Percentiles rank a stretch among this genome's conserved stretches.
phyloP scores from a whole-genome alignment of 2,329 filamentous ascomycete species.

The Berkeleyomyces rouxiae region DNA sequence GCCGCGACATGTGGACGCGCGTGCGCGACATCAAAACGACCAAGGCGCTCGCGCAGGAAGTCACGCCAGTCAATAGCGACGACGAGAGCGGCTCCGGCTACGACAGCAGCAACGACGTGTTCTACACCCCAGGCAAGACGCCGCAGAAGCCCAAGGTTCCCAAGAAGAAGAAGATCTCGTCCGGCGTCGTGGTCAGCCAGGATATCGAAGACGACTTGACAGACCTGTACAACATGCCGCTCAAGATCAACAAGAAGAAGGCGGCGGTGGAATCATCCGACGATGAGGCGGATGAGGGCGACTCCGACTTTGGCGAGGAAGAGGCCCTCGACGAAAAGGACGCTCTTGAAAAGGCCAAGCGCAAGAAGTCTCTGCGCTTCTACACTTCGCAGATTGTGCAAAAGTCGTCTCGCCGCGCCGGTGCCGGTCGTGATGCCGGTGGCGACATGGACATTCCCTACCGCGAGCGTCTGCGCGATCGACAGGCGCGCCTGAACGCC shows the following conservation, averaged over 20 bases:
- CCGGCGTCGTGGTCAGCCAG: slow-evolving; percentile 34
- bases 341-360: slow-evolving; percentile 70
- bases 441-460: slow-evolving; percentile 76
- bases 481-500: slow-evolving; percentile 71
- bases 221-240: slow-evolving; percentile 47
- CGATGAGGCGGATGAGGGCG: slow-evolving; percentile 36
- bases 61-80: slow-evolving; percentile 20
- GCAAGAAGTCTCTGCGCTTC: slow-evolving; percentile 87
- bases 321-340: slow-evolving; percentile 59
- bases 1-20: slow-evolving; percentile 62
- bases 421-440: slow-evolving; percentile 54
- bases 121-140: slow-evolving; percentile 16
- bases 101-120: slow-evolving; percentile 18
- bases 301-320: slow-evolving; percentile 91
- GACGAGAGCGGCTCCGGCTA: slow-evolving; percentile 20
- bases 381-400: slow-evolving; percentile 97
- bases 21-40: slow-evolving; percentile 47
- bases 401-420: slow-evolving; percentile 72
- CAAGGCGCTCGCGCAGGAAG: slow-evolving; percentile 18
- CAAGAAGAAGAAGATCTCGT: slow-evolving; percentile 26
- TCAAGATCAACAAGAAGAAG: slow-evolving; percentile 31
- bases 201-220: slow-evolving; percentile 54
- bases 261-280: slow-evolving; percentile 21
- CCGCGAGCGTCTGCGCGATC: slow-evolving; percentile 72
- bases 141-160: slow-evolving; percentile 20